These are phyloP conservation scores for Polychaeton citri DNA, from an alignment of 2,329 filamentous ascomycete species.

Conservation along the genomic window DNA sequence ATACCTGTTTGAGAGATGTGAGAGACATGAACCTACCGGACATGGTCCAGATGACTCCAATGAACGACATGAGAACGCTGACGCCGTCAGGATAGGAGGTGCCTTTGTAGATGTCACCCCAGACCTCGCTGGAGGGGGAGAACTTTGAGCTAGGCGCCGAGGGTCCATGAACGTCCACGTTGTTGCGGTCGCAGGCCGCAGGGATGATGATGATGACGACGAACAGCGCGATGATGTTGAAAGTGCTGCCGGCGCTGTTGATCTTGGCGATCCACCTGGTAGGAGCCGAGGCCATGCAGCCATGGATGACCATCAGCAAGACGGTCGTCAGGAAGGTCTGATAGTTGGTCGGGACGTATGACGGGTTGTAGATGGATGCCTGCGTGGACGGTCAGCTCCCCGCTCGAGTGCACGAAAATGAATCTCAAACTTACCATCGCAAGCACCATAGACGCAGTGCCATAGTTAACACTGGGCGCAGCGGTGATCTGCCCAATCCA, in stretches of 20 bases:
- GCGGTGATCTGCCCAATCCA: slow-evolving; percentile 39
- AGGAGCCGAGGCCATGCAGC: slow-evolving; percentile 53
- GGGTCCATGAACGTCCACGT: slow-evolving; percentile 28
- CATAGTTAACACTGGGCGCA: slow-evolving; percentile 46
- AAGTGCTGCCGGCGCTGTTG: slow-evolving; percentile 55
- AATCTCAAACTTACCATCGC: slow-evolving; percentile 40
- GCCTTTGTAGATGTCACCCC: slow-evolving; percentile 51
- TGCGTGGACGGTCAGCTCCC: too few relatives aligned
- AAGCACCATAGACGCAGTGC: slow-evolving; percentile 42
- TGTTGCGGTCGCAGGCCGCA: slow-evolving; percentile 37
- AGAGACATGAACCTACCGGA: slow-evolving; percentile 20
- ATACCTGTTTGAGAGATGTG: background rate
- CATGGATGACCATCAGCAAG: slow-evolving; percentile 55
- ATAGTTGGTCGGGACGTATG: slow-evolving; percentile 50
- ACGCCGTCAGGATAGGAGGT: slow-evolving; percentile 51
- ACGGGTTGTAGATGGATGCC: slow-evolving; percentile 52
- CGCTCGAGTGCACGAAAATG: too few relatives aligned
- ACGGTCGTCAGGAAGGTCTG: slow-evolving; percentile 57
- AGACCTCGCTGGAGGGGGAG: slow-evolving; percentile 44
- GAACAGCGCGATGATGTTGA: slow-evolving; percentile 57
- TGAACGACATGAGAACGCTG: slow-evolving; percentile 46
- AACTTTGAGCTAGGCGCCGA: slow-evolving; percentile 35
- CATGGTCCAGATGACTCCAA: slow-evolving; percentile 49
- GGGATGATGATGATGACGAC: slow-evolving; percentile 58
- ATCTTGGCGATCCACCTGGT: slow-evolving; percentile 57